Evolutionary conservation across 371 early-diverging fungal species (phyloP), one percentile per base, ranked within the genome.

Genomic region (Lichtheimia ramosa): DNA sequence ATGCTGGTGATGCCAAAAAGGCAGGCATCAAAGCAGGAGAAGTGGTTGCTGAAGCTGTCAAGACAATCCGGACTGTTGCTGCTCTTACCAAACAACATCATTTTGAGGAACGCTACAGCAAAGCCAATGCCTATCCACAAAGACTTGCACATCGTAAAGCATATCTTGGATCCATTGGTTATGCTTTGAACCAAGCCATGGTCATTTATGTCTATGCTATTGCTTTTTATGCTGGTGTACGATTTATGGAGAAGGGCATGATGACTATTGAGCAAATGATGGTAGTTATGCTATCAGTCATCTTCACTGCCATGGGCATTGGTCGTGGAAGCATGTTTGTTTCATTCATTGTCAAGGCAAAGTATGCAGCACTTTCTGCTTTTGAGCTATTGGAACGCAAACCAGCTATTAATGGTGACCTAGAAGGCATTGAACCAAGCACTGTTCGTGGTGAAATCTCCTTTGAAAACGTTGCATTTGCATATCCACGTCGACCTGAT

Each of bases 41-140:
- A 66, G 79, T 86, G 41, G 92, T 93, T 34, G 80, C 83, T 59
- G 97, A 97, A 69, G 92, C 93, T 28, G 86, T 96, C 48, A 76
- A 85, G 54, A 85, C 89, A 71, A 89, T 97, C 57, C 86, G 96
- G 39, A 96, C 96, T 1, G 94, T 97, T 10, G 85, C 87, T 28
- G 74, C 89, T 3, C 77, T 97, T n/a, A 89, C 87, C 23, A 88
- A 91, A 61, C 95, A 97, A 67, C 28, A 53, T 15, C 69, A 76
- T 18, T 90, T 94, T 59, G 83, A 85, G 66, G 48, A 51, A 16
- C 65, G 76, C 43, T 95, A 89, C 59, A 54, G 54, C n/a, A 59
- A 70, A 7, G 83, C 84, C 51, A 87, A 89, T 43, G 69, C 71
- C 13, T 79, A 68, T n/a, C 93, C 94, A 13, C 88, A 93, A 58